These are phyloP conservation scores for Kazachstania africana DNA, from an alignment of 805 yeast genomes.

Conservation along the genomic window DNA sequence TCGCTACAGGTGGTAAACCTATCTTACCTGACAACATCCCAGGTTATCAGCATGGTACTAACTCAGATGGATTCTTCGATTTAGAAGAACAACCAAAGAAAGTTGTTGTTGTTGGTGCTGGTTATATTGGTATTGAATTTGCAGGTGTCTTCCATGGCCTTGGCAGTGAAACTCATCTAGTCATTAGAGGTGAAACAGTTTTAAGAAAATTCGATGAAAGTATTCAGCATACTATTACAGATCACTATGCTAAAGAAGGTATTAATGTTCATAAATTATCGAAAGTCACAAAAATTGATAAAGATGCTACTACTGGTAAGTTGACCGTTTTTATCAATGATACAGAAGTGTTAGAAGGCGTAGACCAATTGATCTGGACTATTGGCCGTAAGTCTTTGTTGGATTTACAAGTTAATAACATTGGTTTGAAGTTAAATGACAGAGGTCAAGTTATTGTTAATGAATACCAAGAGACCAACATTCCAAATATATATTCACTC, in stretches of 20 bases:
- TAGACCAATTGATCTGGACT: conserved; percentile 85
- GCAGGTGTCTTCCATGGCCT: conserved; percentile 89
- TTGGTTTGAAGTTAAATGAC: conserved; percentile 54
- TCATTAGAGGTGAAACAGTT: conserved; percentile 85
- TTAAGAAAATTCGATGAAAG: conserved; percentile 77
- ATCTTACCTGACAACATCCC: conserved; percentile 52
- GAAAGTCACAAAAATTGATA: conserved; percentile 37
- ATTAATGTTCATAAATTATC: conserved; percentile 65
- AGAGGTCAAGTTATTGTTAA: conserved; percentile 63
- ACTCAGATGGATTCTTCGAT: conserved; percentile 85
- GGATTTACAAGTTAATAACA: conserved; percentile 64
- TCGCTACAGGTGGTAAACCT: conserved; percentile 92
- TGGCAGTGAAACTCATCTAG: conserved; percentile 75
- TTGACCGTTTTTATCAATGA: conserved; percentile 36
- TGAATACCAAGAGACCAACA: conserved; percentile 75
- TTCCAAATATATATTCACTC: conserved; percentile 62
- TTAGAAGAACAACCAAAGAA: conserved; percentile 75
- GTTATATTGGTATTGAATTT: conserved; percentile 92
- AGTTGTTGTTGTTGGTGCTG: conserved; percentile 95
- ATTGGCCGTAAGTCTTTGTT: conserved; percentile 76
- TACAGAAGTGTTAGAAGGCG: conserved; percentile 42
- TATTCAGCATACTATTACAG: conserved; percentile 70
- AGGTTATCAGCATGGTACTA: conserved; percentile 75
- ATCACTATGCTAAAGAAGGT: conserved; percentile 71
- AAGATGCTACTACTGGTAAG: conserved; percentile 35